A percentile compares a stretch with the other conserved stretches of the same genome.
Evolutionary conservation across 2,329 filamentous ascomycete species (phyloP).

Genomic region (Phialocephala sp.): DNA sequence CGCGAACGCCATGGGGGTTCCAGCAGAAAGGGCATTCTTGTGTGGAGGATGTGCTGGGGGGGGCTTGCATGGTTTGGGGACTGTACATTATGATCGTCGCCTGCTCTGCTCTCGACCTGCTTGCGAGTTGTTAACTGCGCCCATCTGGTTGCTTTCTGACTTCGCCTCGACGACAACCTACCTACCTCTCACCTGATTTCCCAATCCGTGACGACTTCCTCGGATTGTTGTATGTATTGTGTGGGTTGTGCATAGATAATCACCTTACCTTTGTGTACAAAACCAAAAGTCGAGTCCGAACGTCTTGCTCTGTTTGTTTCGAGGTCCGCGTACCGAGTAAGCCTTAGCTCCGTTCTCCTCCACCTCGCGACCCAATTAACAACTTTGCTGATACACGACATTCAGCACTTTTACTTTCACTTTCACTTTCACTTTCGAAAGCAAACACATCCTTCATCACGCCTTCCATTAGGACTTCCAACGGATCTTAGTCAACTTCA

Average conservation of each 20-base stretch:
- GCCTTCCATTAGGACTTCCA: background rate
- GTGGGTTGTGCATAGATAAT: conserved; percentile 27
- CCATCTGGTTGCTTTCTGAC: conserved; percentile 15
- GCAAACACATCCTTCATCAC: background rate
- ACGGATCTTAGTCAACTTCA: background rate
- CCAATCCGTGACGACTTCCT: conserved; percentile 9
- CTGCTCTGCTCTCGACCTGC: conserved; percentile 10
- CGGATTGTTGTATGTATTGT: conserved; percentile 24
- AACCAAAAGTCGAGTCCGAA: conserved; percentile 9
- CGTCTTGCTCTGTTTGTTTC: conserved; percentile 26
- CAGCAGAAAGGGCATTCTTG: conserved; percentile 8
- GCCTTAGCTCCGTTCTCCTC: conserved; percentile 5
- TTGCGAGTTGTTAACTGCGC: background rate
- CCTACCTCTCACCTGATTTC: conserved; percentile 14
- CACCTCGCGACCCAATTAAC: background rate
- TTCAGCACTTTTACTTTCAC: background rate
- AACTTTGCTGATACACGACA: conserved; percentile 2
- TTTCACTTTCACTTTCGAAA: background rate
- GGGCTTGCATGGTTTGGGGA: conserved; percentile 21
- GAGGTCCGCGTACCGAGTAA: conserved; percentile 11
- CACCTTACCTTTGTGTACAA: conserved; percentile 21
- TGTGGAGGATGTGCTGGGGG: conserved; percentile 29
- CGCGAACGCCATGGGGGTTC: background rate
- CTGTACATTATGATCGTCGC: conserved; percentile 24
- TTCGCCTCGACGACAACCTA: conserved; percentile 24